Percentiles rank a stretch among this genome's conserved stretches.
Evolutionary conservation across 768 basidiomycete species (phyloP).

Genomic region (Agaricus blazei): DNA sequence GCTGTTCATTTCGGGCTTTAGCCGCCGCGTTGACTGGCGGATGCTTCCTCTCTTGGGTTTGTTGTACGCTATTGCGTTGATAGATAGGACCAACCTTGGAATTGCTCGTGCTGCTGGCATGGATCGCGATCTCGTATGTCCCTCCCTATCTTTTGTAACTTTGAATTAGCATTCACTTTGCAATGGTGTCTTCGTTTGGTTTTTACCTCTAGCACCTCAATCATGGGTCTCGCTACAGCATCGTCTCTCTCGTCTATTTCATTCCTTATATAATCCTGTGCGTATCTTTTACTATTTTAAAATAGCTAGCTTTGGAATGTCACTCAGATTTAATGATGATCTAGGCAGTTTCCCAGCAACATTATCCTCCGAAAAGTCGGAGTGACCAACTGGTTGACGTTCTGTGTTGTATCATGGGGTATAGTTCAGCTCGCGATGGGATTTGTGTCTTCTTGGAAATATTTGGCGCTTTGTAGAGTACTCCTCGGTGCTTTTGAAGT

Average conservation of each 20-base stretch:
- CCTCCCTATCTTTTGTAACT: neutral
- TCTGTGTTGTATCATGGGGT: conserved; percentile 41
- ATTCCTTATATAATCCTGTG: conserved; percentile 44
- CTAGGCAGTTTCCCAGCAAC: conserved; percentile 41
- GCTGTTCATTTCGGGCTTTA: conserved; percentile 8
- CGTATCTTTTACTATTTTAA: conserved; percentile 12
- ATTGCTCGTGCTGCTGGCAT: conserved; percentile 36
- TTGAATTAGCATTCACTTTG: neutral
- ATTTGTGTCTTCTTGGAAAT: conserved; percentile 37
- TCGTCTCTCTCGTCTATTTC: conserved; percentile 41
- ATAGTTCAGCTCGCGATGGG: conserved; percentile 40
- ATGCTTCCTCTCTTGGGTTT: conserved; percentile 34
- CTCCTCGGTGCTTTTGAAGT: conserved; percentile 42
- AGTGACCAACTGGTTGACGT: conserved; percentile 33
- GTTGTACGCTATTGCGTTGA: conserved; percentile 32
- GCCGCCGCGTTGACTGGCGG: conserved; percentile 33
- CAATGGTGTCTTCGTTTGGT: neutral
- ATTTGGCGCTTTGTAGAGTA: conserved; percentile 33
- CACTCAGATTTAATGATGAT: neutral
- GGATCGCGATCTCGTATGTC: conserved; percentile 32
- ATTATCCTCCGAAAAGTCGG: conserved; percentile 37
- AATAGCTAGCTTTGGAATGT: neutral
- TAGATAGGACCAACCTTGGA: conserved; percentile 38
- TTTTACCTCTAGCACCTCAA: conserved; percentile 26
- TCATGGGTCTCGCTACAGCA: conserved; percentile 37